These are phyloP conservation scores for Euryodendron excelsum DNA, from an alignment of 148 eudicot species.

Conservation along the genomic window DNA sequence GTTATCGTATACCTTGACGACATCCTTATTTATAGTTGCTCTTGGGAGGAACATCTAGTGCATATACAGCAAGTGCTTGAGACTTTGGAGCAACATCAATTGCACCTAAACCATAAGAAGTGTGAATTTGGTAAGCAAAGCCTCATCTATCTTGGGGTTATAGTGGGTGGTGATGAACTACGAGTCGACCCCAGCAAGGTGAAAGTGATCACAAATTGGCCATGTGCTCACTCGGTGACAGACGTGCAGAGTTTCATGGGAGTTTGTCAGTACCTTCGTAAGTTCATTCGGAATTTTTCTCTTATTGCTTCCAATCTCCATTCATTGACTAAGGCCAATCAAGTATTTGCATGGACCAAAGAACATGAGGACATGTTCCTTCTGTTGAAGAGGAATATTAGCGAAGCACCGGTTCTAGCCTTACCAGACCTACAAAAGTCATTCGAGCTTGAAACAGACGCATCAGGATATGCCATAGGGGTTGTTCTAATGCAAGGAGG, in stretches of 20 bases:
- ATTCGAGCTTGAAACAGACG: too few species aligned
- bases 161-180: background rate
- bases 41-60: background rate
- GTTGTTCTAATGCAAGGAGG: too few species aligned
- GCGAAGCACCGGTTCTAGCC: background rate
- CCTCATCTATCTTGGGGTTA: background rate
- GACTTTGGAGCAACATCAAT: background rate
- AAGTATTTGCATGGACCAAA: background rate
- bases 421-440: too few species aligned
- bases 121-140: background rate
- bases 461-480: too few species aligned
- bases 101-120: background rate
- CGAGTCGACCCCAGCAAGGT: background rate
- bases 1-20: too few species aligned
- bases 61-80: background rate
- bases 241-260: background rate
- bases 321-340: background rate
- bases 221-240: background rate
- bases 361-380: background rate
- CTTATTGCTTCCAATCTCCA: background rate
- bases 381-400: background rate
- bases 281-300: background rate
- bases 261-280: background rate
- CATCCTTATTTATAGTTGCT: too few species aligned
- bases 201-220: background rate